These are phyloP conservation scores for Cystofilobasidium capitatum DNA, from an alignment of 768 basidiomycete species.

Conservation along the genomic window DNA sequence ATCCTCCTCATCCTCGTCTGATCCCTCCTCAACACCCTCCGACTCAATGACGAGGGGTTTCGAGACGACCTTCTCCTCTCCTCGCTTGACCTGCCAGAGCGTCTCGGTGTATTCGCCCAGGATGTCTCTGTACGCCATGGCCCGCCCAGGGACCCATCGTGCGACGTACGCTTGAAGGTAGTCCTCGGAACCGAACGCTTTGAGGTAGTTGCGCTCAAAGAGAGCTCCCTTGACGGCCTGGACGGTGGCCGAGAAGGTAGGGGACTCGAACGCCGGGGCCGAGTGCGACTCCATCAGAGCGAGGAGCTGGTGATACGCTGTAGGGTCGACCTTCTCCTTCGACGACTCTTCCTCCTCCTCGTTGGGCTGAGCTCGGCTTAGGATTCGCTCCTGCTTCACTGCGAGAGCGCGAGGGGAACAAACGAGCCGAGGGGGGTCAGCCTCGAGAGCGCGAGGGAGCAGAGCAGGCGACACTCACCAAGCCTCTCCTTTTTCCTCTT, in stretches of 20 bases:
- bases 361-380: not conserved
- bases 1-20: slow-evolving; percentile 9
- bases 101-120: slow-evolving; percentile 4
- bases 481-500: slow-evolving; percentile 2
- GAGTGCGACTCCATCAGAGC: slow-evolving; percentile 15
- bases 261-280: slow-evolving; percentile 8
- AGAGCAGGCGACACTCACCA: not conserved
- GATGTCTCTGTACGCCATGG: slow-evolving; percentile 24
- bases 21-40: slow-evolving; percentile 10
- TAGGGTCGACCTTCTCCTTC: slow-evolving; percentile 8
- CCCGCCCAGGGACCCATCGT: slow-evolving; percentile 23
- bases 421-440: not conserved
- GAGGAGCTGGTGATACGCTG: slow-evolving; percentile 17
- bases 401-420: not conserved
- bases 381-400: slow-evolving; percentile 26
- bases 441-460: not conserved
- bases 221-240: slow-evolving; percentile 26
- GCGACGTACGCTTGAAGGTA: slow-evolving; percentile 26
- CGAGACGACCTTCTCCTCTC: slow-evolving; percentile 6
- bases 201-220: slow-evolving; percentile 23
- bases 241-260: slow-evolving; percentile 14
- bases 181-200: slow-evolving; percentile 19
- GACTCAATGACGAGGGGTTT: not conserved
- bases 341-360: not conserved
- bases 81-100: not conserved